Base-by-base conservation (phyloP, 495 filamentous ascomycete species). In the Astrothelium subdiscretum region DNA sequence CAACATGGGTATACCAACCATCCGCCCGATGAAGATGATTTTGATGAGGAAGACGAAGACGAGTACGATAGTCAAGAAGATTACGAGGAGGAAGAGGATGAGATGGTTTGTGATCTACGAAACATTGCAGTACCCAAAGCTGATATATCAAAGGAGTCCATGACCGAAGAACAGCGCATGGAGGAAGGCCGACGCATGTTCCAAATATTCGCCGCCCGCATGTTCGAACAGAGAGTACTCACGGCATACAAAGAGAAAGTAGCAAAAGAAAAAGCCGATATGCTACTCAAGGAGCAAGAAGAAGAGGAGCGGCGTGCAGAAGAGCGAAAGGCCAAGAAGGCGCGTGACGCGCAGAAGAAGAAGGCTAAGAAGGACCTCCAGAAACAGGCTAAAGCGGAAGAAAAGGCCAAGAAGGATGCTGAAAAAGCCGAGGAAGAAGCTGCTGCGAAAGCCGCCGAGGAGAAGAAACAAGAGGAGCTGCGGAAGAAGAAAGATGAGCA, bases 111-210 rank as follows among this genome's bases (percentile, higher is more conserved):
- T 71, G n/a, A 24, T 40, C 54, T 66, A 26, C 63, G n/a, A 63
- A 20, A 29, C 27, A 32, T 59, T 22, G 57, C 15, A 3, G 38
- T 26, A 12, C 3, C 32, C 32, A 1, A 2, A 2, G 51, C 70
- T 79, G 66, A 75, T 67, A 63, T 48, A 59, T 60, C 66, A 42
- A 71, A 97, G 94, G 91, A 95, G 69, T 83, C 88, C 31, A 95
- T 97, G 90, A 96, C 91, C 15, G 92, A 97, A 76, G 89, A 95
- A 72, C 92, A 99, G 75, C 89, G 94, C 35, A 97, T 99, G 94
- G 91, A 99, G 70, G 94, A 98, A 77, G 94, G 94, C 57, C 83
- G 95, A 58, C 81, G 94, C 63, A 99, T 99, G 94, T 99, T 99
- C 72, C 94, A 99, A 72, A 99, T 99, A 72, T 98, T 99, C 74